Evolutionary conservation across 108 stramenopile genomes (phyloP), one percentile per base, ranked within the genome.

Genomic region (Pseudonitzschia multiseries): DNA sequence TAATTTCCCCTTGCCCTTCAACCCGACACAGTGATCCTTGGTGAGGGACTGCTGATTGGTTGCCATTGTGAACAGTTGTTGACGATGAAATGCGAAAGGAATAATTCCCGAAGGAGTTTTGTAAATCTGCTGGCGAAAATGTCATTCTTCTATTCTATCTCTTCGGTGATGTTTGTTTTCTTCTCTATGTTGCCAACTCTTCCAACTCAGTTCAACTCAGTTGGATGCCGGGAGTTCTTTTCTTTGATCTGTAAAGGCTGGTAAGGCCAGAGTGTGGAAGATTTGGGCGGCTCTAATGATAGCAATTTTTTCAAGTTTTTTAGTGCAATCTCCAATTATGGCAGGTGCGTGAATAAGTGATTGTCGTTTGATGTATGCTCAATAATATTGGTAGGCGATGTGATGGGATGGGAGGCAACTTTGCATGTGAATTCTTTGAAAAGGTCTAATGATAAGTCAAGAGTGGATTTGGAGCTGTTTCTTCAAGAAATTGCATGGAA

Each of bases 21-120:
- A 83, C 41, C 15, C 86, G 73, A 43, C 79, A 83, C 3, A 86
- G 71, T 1, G 82, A 75, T 33, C 86, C 86, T 44, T 64, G 76
- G 50, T 86, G 86, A 41, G 86, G 86, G 44, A 81, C 40, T 14
- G 40, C 61, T 48, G 18, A 1, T 8, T 62, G 61, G 17, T 29
- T 33, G 36, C 31, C 33, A 24, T 62, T 48, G 33, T 62, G 61
- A 40, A n/a, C 28, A 40, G 26, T 57, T 15, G 51, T 36, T 22
- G 50, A 33, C 31, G 69, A 42, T 9, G 59, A 60, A 59, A 41
- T 10, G 8, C 54, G 66, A 32, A 57, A 68, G 40, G 74, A 68
- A 17, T 67, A 57, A 68, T 68, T 67, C 44, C 63, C 72, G 28
- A 61, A 73, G 4, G 72, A 65, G 28, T 41, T 65, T 14, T 65